Evolutionary conservation across 1,284 basidiomycete genomes (phyloP).

Genomic region (Thelephora terrestris): DNA sequence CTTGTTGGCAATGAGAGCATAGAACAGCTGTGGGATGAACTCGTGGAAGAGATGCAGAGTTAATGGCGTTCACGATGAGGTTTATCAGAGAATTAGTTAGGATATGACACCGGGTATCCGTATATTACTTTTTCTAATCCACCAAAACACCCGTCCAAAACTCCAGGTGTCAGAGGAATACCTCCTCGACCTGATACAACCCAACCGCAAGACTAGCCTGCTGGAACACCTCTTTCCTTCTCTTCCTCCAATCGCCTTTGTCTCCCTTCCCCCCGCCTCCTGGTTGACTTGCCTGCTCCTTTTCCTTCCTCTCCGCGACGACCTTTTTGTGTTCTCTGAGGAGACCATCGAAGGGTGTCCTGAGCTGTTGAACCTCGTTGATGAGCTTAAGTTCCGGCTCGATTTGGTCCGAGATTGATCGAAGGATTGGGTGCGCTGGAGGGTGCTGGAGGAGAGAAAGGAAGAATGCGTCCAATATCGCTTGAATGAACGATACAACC

Average conservation of each 20-base stretch:
- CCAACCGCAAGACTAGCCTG: slow-evolving; percentile 45
- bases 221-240: slow-evolving; percentile 41
- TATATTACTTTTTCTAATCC: too few species aligned
- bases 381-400: slow-evolving; percentile 42
- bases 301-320: slow-evolving; percentile 25
- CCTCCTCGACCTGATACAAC: slow-evolving; percentile 60
- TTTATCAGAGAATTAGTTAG: too few species aligned
- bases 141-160: too few species aligned
- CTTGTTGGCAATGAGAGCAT: slow-evolving; percentile 10
- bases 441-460: slow-evolving; percentile 50
- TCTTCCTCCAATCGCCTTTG: slow-evolving; percentile 46
- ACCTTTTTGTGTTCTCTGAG: slow-evolving; percentile 39
- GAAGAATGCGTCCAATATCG: slow-evolving; percentile 58
- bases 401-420: slow-evolving; percentile 36
- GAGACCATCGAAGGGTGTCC: slow-evolving; percentile 53
- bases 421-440: slow-evolving; percentile 43
- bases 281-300: neutral
- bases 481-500: slow-evolving; percentile 50
- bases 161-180: slow-evolving; percentile 33
- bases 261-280: slow-evolving; percentile 12
- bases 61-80: slow-evolving; percentile 8
- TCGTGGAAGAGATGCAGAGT: slow-evolving; percentile 26
- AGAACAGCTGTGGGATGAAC: slow-evolving; percentile 31
- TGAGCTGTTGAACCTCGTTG: slow-evolving; percentile 40
- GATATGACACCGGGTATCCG: too few species aligned